Evolutionary conservation across 441 rosid genomes (phyloP), one percentile per base, ranked within the genome.

Genomic region (Syzygium malaccense): DNA sequence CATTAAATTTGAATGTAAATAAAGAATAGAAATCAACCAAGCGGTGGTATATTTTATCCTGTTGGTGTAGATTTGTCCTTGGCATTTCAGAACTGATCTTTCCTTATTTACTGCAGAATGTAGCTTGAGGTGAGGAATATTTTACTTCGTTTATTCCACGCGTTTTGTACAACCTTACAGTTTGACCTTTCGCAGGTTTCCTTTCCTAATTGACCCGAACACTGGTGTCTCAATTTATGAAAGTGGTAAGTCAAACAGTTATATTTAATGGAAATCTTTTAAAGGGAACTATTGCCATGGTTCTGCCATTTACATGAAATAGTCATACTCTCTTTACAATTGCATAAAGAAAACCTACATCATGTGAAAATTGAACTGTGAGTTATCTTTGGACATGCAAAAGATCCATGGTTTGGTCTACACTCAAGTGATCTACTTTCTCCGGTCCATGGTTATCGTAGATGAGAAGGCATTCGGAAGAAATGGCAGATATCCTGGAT

Each of bases 201-300:
- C 98, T 5, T 96, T 95, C 92, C 94, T 96, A 51, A 71, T 96
- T 62, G 99, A 96, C 88, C 97, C 94, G 58, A 96, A 94, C 87
- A 91, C 94, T 89, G 94, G 95, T 62, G 91, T 93, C 90, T 91
- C 91, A 91, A 94, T 95, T 94, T 96, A 96, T 91, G 98, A 96
- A 94, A 96, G 99, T 89, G 96, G 99, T 96, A 91, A 41, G 98
- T 88, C 51, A 4, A 89, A 85, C 55, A 88, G 53, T 64, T 85
- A 75, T 12, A 20, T 13, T 75, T 0, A n/a, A 37, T 37, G 83
- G 83, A 75, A 23, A 75, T 75, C 51, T 75, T 71, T 75, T 23
- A 37, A 75, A 37, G 83, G 83, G n/a, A 41, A 23, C 83, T 45
- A 75, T 75, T 41, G n/a, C 51, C 51, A 12, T 12, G 8, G 28